Base-by-base conservation (phyloP, 352 stramenopile genomes). In the Phytopythium helicoides region DNA sequence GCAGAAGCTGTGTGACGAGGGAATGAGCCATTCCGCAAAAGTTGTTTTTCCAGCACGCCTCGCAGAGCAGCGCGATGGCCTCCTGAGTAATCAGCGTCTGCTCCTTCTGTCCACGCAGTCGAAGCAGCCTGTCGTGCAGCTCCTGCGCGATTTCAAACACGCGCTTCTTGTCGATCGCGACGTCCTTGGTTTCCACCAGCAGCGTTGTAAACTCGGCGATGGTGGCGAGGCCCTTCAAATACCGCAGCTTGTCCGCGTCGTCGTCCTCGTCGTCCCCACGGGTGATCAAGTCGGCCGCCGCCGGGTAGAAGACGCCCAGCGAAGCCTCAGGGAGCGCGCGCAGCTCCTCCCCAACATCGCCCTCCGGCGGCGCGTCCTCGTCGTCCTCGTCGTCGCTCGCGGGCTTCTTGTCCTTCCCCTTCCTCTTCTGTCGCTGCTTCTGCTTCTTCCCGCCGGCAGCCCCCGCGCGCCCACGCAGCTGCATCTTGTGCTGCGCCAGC, bases 1-100 rank as follows among this genome's bases (percentile, higher is more conserved):
- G 85, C 49, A 94, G 58, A 46, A 94, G 54, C 49, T 94, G 85
- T 38, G 85, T 92, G 50, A 94, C 77, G n/a, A 94, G 56, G 26
- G 65, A 73, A 50, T 92, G 77, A 12, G 80, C 74, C 36, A 60
- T 62, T 44, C 67, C 73, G 39, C 69, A 58, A 39, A 87, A 83
- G 37, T 87, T 85, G 33, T 71, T 64, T 31, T 84, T 72, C 85
- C 81, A 93, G 49, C 80, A 90, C 3, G 66, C 60, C 58, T 94
- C 85, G 46, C 85, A 94, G 2, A 92, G 62, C 50, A 76, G 36
- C 18, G 81, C 73, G 22, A 94, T 85, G 11, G 79, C 67, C 56
- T 94, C 84, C 57, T 94, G 84, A 3, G 74, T 73, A 2, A 41
- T 42, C 38, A 71, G 48, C 14, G 84, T 68, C 46, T 64, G 56